Evolutionary conservation across 2,329 filamentous ascomycete genomes (phyloP).

Genomic region (Colletotrichum gloeosporioides): DNA sequence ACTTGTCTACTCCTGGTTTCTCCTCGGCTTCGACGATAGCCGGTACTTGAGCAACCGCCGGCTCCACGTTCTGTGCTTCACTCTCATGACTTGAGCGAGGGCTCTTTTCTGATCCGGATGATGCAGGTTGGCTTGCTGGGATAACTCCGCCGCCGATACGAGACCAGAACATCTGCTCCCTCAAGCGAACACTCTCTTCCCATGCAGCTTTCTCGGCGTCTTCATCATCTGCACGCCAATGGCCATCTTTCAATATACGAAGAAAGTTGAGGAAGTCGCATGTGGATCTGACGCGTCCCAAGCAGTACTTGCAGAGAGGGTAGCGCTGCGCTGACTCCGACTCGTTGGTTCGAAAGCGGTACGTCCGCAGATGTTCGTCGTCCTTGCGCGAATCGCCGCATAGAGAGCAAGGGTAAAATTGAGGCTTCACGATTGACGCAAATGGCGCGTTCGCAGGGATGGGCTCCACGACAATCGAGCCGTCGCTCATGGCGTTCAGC

Average conservation of each 20-base stretch:
- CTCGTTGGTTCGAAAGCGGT: constrained; percentile 89
- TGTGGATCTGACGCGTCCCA: constrained; percentile 81
- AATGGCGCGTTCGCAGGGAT: constrained; percentile 67
- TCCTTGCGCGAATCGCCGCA: constrained; percentile 85
- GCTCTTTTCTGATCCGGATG: constrained; percentile 19
- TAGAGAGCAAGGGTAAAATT: constrained; percentile 76
- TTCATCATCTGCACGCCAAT: constrained; percentile 83
- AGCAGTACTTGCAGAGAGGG: constrained; percentile 87
- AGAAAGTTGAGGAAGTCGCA: constrained; percentile 94
- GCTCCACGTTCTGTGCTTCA: neutral
- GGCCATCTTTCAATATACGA: constrained; percentile 88
- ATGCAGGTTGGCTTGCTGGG: constrained; percentile 55
- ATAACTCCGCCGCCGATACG: constrained; percentile 90
- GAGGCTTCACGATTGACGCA: constrained; percentile 53
- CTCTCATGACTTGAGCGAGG: constrained; percentile 22
- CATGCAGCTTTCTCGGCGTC: constrained; percentile 88
- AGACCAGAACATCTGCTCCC: constrained; percentile 98
- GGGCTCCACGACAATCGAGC: constrained; percentile 87
- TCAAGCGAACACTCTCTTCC: constrained; percentile 89
- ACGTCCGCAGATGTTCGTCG: constrained; percentile 74
- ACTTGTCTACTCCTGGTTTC: neutral
- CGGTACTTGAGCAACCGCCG: neutral
- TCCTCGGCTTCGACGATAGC: neutral
- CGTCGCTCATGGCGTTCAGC: constrained; percentile 81
- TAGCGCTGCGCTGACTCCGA: constrained; percentile 87